Conservation (phyloP, 2,329 filamentous ascomycete genomes). For the Zalaria sp. region DNA sequence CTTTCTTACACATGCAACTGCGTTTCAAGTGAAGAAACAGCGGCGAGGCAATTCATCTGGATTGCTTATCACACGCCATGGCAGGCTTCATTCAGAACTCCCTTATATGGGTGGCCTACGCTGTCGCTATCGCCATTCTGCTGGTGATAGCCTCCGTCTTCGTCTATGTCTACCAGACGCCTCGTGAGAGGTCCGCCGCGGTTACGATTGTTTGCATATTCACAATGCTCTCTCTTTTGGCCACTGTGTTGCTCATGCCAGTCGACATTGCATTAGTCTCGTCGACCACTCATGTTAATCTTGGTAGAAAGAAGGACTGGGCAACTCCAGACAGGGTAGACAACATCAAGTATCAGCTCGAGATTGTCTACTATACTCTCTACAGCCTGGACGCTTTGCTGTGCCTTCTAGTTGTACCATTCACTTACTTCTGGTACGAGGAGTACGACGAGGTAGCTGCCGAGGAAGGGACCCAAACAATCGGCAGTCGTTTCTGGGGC, state of each 20-base stretch:
- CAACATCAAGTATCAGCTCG: slow-evolving; percentile 64
- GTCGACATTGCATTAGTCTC: slow-evolving; percentile 94
- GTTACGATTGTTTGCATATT: slow-evolving; percentile 78
- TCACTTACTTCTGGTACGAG: slow-evolving; percentile 97
- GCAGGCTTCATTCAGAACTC: slow-evolving; percentile 70
- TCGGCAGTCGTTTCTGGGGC: slow-evolving; percentile 59
- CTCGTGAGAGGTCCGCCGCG: slow-evolving; percentile 67
- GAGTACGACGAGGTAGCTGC: slow-evolving; percentile 88
- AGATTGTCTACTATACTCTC: slow-evolving; percentile 80
- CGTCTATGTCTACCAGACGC: slow-evolving; percentile 81
- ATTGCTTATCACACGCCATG: slow-evolving; percentile 1
- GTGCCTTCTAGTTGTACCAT: slow-evolving; percentile 80
- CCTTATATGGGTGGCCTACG: slow-evolving; percentile 91
- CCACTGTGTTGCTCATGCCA: slow-evolving; percentile 81
- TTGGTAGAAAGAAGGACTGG: slow-evolving; percentile 87
- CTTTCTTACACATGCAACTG: no score
- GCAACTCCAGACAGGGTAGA: slow-evolving; percentile 70
- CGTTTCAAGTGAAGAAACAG: no score
- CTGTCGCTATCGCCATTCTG: slow-evolving; percentile 62
- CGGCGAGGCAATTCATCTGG: no score
- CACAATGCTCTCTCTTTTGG: slow-evolving; percentile 74
- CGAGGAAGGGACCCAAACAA: slow-evolving; percentile 61
- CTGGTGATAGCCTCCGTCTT: slow-evolving; percentile 69
- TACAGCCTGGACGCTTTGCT: slow-evolving; percentile 86
- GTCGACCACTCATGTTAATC: slow-evolving; percentile 60